Evolutionary conservation across 352 stramenopile species (phyloP).

Genomic region (Poterioochromonas sp.): DNA sequence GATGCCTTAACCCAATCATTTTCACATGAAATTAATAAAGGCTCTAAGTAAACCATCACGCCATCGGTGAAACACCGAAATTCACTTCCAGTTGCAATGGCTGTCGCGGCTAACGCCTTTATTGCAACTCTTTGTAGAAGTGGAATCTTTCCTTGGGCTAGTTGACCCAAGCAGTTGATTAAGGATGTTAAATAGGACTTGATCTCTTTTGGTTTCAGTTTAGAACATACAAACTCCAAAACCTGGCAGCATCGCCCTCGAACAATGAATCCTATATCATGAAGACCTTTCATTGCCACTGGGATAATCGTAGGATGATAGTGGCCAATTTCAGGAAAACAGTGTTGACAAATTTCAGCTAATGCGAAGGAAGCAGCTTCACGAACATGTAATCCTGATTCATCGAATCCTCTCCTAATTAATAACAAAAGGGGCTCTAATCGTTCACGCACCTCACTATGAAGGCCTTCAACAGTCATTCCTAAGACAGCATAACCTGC

Average conservation of each 20-base stretch:
- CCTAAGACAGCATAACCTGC: slow-evolving; percentile 88
- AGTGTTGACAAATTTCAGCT: slow-evolving; percentile 94
- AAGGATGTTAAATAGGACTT: slow-evolving; percentile 84
- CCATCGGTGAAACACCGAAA: slow-evolving; percentile 88
- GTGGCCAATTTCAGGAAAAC: slow-evolving; percentile 88
- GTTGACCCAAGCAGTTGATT: slow-evolving; percentile 83
- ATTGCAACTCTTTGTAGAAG: slow-evolving; percentile 83
- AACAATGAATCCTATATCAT: slow-evolving; percentile 81
- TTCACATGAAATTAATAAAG: slow-evolving; percentile 78
- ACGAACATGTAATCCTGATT: slow-evolving; percentile 80
- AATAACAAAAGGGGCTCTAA: slow-evolving; percentile 76
- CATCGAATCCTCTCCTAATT: slow-evolving; percentile 78
- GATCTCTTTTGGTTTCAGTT: slow-evolving; percentile 85
- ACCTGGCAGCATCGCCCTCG: slow-evolving; percentile 93
- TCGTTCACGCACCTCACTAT: slow-evolving; percentile 77
- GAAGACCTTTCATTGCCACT: slow-evolving; percentile 83
- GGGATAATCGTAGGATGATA: slow-evolving; percentile 89
- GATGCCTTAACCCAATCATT: slow-evolving; percentile 81
- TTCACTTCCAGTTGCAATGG: slow-evolving; percentile 87
- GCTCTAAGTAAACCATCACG: slow-evolving; percentile 52
- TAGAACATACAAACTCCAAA: slow-evolving; percentile 96
- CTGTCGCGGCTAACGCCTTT: slow-evolving; percentile 86
- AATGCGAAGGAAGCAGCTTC: slow-evolving; percentile 93
- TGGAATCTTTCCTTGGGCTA: slow-evolving; percentile 77
- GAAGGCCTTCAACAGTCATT: slow-evolving; percentile 91